Base-by-base conservation (phyloP, 768 basidiomycete species). In the Porphyrellus cyaneotinctus region DNA sequence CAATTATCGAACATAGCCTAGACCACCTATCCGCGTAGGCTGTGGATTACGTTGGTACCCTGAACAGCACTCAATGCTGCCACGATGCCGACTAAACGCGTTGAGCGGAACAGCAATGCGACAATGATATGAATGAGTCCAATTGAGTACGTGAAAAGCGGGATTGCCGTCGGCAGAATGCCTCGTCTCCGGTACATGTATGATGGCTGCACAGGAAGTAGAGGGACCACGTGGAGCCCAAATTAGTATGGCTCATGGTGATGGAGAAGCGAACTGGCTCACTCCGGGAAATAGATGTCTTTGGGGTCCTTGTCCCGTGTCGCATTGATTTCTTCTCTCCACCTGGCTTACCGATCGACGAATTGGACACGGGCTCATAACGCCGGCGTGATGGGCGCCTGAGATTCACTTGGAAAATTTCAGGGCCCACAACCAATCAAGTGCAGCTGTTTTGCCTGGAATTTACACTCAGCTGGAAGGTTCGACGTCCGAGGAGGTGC, bases 1-100 rank as follows among this genome's bases (percentile, higher is more conserved):
- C 54, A 62, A 60, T 59, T 48, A 49, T 52, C 51, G 24, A 58
- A 56, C 57, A 43, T 43, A 58, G 61, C 63, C 61, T 55, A 6
- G 53, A 38, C 64, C 53, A 28, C 64, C 63, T 43, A 54, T 41
- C 43, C 52, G 49, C 51, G 18, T 28, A 47, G 58, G 65, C 65
- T 67, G 64, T 65, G 59, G 53, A 56, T 65, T 65, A 65, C 64
- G 64, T 65, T 53, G 57, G 4, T 46, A 64, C 59, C 65, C 64
- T 67, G 53, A 57, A 58, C 46, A 53, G 62, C 64, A 64, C 43
- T 38, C 49, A 18, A 47, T 45, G 45, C 48, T 58, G 56, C 60
- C 64, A 57, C 51, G 62, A 55, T 59, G 58, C 33, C 41, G 47
- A 30, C 24, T 43, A 32, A 67, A 60, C 64, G 65, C 65, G 60